phyloP scores from a whole-genome alignment of 2,329 filamentous ascomycete species.

The Clonostachys chloroleuca region DNA sequence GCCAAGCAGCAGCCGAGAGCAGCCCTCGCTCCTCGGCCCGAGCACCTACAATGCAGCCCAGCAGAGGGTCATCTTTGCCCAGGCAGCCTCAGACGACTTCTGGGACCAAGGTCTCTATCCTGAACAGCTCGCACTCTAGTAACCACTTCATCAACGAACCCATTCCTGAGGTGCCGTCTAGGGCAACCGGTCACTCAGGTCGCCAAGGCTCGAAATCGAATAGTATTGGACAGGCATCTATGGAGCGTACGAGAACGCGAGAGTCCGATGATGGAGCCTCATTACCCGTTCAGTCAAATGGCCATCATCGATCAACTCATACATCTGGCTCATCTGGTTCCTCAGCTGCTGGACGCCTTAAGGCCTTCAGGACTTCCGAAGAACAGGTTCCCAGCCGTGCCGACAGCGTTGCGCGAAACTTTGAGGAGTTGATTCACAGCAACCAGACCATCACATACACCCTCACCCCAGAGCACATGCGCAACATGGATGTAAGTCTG shows the following conservation, averaged over 20 bases:
- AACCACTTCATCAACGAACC: constrained; percentile 23
- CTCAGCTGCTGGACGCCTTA: constrained; percentile 44
- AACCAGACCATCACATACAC: constrained; percentile 81
- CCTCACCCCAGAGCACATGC: constrained; percentile 74
- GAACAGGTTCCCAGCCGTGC: constrained; percentile 43
- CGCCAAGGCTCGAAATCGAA: constrained; percentile 13
- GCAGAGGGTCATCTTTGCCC: constrained; percentile 8
- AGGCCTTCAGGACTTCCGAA: constrained; percentile 52
- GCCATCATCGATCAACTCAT: constrained; percentile 30
- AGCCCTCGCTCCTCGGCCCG: too few relatives aligned
- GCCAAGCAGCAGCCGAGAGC: too few relatives aligned
- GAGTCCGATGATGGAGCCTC: constrained; percentile 26
- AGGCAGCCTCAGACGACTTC: constrained; percentile 10
- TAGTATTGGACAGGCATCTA: constrained; percentile 30
- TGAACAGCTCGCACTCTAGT: constrained; percentile 19
- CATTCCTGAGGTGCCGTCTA: constrained; percentile 23
- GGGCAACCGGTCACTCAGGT: constrained; percentile 7
- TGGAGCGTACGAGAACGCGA: constrained; percentile 26
- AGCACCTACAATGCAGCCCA: neutral
- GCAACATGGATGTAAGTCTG: constrained; percentile 64
- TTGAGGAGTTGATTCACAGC: constrained; percentile 78
- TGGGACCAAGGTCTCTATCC: constrained; percentile 25
- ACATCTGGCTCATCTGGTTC: constrained; percentile 48
- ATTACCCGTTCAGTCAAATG: constrained; percentile 10
- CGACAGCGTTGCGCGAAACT: constrained; percentile 61